Evolutionary conservation across 306 rosid genomes (phyloP).

Genomic region (Malus orientalis): DNA sequence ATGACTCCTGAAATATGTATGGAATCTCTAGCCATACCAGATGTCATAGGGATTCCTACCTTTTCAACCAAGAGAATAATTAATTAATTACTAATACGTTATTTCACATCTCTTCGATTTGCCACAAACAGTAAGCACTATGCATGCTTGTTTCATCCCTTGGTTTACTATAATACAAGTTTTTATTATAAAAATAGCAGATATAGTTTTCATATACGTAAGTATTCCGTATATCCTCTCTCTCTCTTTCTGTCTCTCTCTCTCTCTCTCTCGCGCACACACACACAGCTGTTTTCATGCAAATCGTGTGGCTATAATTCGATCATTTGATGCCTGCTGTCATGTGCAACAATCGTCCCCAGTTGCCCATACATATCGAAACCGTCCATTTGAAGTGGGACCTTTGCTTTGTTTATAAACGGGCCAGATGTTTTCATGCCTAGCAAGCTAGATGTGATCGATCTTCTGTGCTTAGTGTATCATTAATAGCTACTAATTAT

Average conservation of each 20-base stretch:
- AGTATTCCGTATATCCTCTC: background rate
- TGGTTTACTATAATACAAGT: background rate
- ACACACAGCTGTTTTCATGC: constrained; percentile 1
- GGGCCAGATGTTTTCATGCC: background rate
- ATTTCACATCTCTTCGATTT: background rate
- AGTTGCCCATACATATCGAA: background rate
- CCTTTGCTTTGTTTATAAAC: background rate
- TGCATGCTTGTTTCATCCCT: background rate
- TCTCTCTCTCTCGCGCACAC: background rate
- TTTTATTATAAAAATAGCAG: background rate
- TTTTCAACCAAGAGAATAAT: background rate
- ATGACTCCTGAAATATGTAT: background rate
- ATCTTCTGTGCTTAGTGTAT: background rate
- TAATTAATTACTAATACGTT: background rate
- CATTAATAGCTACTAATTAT: background rate
- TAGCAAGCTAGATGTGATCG: background rate
- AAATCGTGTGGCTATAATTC: constrained; percentile 1
- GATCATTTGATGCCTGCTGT: background rate
- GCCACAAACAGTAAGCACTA: background rate
- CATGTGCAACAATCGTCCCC: background rate
- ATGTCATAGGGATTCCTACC: background rate
- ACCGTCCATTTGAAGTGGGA: constrained; percentile 1
- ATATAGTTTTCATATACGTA: background rate
- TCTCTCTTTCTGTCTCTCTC: background rate
- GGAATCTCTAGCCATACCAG: background rate